phyloP scores from a whole-genome alignment of 257 asterid genomes.

The Paulownia fortunei region DNA sequence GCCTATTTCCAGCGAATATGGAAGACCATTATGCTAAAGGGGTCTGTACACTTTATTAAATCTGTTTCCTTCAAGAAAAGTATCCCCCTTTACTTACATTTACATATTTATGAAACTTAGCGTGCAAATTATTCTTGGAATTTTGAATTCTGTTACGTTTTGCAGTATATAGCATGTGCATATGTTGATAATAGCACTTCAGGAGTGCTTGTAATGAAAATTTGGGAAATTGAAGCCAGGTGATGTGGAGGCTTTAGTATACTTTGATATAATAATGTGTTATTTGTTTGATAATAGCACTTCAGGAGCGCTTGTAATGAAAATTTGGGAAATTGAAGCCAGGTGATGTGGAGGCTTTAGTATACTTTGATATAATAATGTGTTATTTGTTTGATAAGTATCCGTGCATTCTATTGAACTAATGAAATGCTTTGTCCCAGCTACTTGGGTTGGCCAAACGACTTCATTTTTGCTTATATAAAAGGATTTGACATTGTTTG shows the following conservation, averaged over 20 bases:
- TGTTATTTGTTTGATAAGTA: constrained; percentile 4
- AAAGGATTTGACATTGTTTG: constrained; percentile 14
- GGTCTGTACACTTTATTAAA: background rate
- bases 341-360: background rate
- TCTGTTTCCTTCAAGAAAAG: constrained; percentile 9
- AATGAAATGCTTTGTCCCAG: constrained; percentile 14
- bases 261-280: background rate
- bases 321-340: background rate
- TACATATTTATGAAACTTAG: background rate
- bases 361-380: background rate
- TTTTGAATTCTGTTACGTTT: background rate
- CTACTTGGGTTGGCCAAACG: constrained; percentile 20
- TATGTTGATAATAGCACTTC: background rate
- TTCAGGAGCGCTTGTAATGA: background rate
- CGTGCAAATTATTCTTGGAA: background rate
- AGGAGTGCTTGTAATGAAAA: background rate
- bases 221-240: background rate
- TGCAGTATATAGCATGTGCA: constrained; percentile 1
- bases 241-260: constrained; percentile 1
- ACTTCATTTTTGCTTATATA: constrained; percentile 1
- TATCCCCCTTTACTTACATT: background rate
- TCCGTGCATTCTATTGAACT: constrained; percentile 11
- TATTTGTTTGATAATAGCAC: background rate
- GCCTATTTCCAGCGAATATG: constrained; percentile 5
- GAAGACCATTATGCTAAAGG: constrained; percentile 9